phyloP scores from a whole-genome alignment of 768 basidiomycete species.

The Sarcodon sp. region DNA sequence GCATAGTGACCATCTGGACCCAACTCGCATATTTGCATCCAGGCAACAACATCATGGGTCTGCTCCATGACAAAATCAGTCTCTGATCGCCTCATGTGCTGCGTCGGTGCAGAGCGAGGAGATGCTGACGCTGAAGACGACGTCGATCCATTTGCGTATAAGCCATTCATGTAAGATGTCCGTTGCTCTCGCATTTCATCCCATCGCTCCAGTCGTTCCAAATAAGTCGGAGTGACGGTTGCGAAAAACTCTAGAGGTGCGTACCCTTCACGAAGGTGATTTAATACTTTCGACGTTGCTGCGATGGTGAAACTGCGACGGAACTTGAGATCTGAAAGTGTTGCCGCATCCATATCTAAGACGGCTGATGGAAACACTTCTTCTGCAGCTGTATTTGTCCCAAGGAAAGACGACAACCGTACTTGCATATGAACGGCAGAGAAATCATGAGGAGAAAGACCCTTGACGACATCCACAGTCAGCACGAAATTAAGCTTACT shows the following conservation, averaged over 20 bases:
- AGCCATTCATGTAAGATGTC: constrained; percentile 15
- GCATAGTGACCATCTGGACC: constrained; percentile 73
- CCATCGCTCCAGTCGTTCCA: constrained; percentile 87
- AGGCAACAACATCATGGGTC: constrained; percentile 82
- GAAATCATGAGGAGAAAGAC: constrained; percentile 85
- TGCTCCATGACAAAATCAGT: constrained; percentile 84
- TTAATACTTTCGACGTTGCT: constrained; percentile 58
- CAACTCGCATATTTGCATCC: constrained; percentile 80
- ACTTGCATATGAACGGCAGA: constrained; percentile 77
- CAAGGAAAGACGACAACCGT: constrained; percentile 78
- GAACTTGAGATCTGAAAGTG: constrained; percentile 73
- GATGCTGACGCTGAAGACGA: constrained; percentile 18
- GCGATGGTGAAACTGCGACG: constrained; percentile 72
- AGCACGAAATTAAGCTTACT: constrained; percentile 79
- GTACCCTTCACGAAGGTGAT: constrained; percentile 63
- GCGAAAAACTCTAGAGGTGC: constrained; percentile 90
- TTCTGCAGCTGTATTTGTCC: constrained; percentile 53
- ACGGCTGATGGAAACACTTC: constrained; percentile 71
- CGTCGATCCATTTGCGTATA: constrained; percentile 16
- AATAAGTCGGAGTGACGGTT: constrained; percentile 63
- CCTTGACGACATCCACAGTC: constrained; percentile 79
- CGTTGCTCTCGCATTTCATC: constrained; percentile 84
- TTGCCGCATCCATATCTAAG: constrained; percentile 59
- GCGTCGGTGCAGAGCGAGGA: constrained; percentile 26
- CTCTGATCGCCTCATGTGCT: constrained; percentile 87